These are phyloP conservation scores for Peronospora tabacina DNA, from an alignment of 352 stramenopile species.

Conservation along the genomic window DNA sequence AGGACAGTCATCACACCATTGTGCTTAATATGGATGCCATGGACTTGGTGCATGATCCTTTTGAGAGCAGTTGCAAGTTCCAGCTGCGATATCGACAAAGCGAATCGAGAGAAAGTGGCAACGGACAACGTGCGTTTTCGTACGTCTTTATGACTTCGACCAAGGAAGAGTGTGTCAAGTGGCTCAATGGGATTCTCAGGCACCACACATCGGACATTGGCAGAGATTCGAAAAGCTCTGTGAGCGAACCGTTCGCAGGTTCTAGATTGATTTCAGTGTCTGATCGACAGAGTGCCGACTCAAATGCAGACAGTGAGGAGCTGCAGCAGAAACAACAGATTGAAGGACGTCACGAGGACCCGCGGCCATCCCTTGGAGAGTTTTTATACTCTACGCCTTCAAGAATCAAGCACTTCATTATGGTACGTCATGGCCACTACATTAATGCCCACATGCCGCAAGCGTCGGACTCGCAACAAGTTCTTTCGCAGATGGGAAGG, in stretches of 20 bases:
- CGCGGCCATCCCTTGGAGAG: constrained; percentile 26
- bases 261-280: background rate
- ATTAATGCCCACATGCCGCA: constrained; percentile 64
- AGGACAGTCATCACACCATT: constrained; percentile 29
- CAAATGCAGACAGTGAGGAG: background rate
- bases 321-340: constrained; percentile 1
- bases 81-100: constrained; percentile 19
- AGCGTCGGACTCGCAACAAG: constrained; percentile 52
- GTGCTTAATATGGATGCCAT: constrained; percentile 32
- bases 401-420: constrained; percentile 62
- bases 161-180: constrained; percentile 26
- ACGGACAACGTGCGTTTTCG: constrained; percentile 12
- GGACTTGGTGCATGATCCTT: constrained; percentile 32
- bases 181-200: constrained; percentile 30
- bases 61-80: constrained; percentile 35
- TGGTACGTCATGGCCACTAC: constrained; percentile 78
- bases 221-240: constrained; percentile 3
- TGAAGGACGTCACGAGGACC: constrained; percentile 1
- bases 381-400: constrained; percentile 50
- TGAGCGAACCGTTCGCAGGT: background rate
- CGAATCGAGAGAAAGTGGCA: constrained; percentile 3
- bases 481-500: constrained; percentile 71
- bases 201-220: constrained; percentile 7
- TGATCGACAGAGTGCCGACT: background rate
- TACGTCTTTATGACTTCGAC: constrained; percentile 35